Evolutionary conservation across 257 asterid species (phyloP), one percentile per base, ranked within the genome.

Genomic region (Knoxia roxburghii): DNA sequence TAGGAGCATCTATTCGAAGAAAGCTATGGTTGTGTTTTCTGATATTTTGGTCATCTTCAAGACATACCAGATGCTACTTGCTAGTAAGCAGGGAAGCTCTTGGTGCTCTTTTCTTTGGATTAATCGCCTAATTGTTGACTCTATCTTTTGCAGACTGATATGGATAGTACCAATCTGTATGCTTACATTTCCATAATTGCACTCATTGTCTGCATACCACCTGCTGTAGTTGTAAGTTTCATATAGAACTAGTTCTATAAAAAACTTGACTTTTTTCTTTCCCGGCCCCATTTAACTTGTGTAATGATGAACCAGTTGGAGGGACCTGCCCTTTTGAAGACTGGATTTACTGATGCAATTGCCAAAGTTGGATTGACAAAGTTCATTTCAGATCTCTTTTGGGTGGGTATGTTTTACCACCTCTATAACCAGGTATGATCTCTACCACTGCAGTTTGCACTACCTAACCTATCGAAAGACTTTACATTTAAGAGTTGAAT

Each of bases 391-490:
- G 96, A 94, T 80, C 97, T 94, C 77, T 88, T 94, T 80, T 94
- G 97, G 99, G 99, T 94, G 9, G 99, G 99, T 78, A 85, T 94
- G 99, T 90, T 94, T 80, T 94, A 94, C 81, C 98, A 94, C 70
- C 95, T 94, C 70, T 94, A 94, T 91, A 94, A 94, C 79, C 99
- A 94, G 99, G 98, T 90, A 85, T 24, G 33, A n/a, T 37, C n/a
- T 56, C n/a, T 15, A 30, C 45, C 55, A 35, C 23, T 54, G 27
- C n/a, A n/a, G n/a, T n/a, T 46, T 68, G 30, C 33, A 26, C 37
- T 40, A 48, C 43, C 37, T 14, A 12, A 40, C 37, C 29, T 52
- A 50, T 13, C 10, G 13, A 49, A 29, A 5, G 24, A 17, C 5
- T 33, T 33, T 11, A 4, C 12, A n/a, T 65, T n/a, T n/a, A n/a